A percentile compares a stretch with the other conserved stretches of the same genome.
Evolutionary conservation across 257 asterid species (phyloP).

Genomic region (Eustoma russellianum): DNA sequence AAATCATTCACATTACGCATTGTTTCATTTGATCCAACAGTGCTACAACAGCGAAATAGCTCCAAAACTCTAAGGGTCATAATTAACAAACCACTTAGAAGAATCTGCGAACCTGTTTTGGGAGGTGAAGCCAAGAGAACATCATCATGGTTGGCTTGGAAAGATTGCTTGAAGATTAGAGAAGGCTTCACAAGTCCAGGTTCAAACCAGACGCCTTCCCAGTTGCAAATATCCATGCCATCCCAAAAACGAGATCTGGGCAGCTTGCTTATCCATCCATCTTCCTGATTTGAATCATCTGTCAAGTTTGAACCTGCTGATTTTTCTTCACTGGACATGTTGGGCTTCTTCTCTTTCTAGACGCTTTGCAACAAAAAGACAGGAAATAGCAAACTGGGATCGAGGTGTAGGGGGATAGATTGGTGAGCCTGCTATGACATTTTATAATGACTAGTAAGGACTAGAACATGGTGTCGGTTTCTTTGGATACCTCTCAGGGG

Average conservation of each 20-base stretch:
- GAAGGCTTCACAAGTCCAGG: slow-evolving; percentile 22
- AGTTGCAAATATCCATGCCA: slow-evolving; percentile 19
- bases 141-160: slow-evolving; percentile 18
- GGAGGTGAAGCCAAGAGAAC: slow-evolving; percentile 25
- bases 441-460: not conserved
- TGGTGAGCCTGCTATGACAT: no score
- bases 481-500: slow-evolving; percentile 1
- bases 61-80: no score
- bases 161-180: slow-evolving; percentile 13
- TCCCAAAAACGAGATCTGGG: slow-evolving; percentile 29
- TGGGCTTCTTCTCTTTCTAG: not conserved
- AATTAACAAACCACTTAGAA: no score
- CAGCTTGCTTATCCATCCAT: slow-evolving; percentile 9
- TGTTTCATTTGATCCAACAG: no score
- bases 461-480: no score
- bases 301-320: not conserved
- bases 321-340: slow-evolving; percentile 10
- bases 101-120: slow-evolving; percentile 19
- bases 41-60: no score
- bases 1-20: no score
- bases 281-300: not conserved
- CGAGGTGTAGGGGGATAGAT: no score
- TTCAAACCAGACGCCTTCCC: slow-evolving; percentile 37
- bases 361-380: not conserved
- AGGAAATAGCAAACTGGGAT: not conserved